Base-by-base conservation (phyloP, 495 filamentous ascomycete species). In the Lasiosphaeriaceae sp. region DNA sequence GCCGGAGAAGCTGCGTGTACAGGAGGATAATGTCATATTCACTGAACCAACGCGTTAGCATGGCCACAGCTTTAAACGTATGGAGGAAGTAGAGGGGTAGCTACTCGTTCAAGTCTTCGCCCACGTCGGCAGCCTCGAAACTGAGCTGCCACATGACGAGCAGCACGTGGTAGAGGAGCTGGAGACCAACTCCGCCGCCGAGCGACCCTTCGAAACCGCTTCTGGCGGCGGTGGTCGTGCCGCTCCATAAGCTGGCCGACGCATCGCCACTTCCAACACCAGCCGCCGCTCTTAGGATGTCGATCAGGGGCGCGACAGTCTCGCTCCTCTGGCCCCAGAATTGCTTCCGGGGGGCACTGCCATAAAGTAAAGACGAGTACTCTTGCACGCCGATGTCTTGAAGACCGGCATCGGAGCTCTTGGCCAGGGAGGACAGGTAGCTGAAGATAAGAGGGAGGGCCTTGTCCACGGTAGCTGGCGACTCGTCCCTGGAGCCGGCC, bases 381-480 rank as follows among this genome's bases (percentile, higher is more conserved):
- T 90, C 84, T 68, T 92, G 87, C 11, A 97, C 91, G 5, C 90
- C 93, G 70, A 97, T 96, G 65, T 99, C 95, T 71, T 97, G 94
- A 20, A 96, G 80, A 19, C 90, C 90, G 54, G 88, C 89, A 58
- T 79, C 76, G 49, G 89, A 79, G 66, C 84, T 90, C 73, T 90
- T 89, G 52, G 88, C 86, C 45, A 90, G 77, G 39, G 82, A 81
- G n/a, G 90, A 86, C 39, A 97, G 83, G 73, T 96, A 97, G 65
- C 77, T 83, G 74, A 92, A 92, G 29, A 97, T 77, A 65, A 89
- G 79, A n/a, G 92, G 87, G 41, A 97, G 78, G 22, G 94, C 91
- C 47, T 68, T 68, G 62, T 88, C 81, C n/a, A 87, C 80, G 35
- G 88, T 88, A 43, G 75, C 61, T 24, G 63, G 47, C 2, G 77